Percentiles rank a stretch among this genome's conserved stretches.
These are phyloP conservation scores for Adiantum capillusveneris DNA, from an alignment of 75 land plant species.

Conservation along the genomic window DNA sequence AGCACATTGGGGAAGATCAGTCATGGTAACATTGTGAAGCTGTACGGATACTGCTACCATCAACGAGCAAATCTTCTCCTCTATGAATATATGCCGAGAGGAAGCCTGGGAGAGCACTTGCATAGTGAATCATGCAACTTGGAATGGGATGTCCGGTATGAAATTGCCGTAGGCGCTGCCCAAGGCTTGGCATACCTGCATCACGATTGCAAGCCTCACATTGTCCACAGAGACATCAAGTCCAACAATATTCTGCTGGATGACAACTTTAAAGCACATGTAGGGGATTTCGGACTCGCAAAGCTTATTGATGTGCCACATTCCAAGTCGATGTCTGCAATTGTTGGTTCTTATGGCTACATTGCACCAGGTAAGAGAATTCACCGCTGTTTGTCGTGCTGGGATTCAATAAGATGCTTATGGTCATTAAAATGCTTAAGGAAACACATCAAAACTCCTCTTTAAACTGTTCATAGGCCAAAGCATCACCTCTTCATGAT, in stretches of 20 bases:
- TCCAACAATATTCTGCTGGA: conserved; percentile 55
- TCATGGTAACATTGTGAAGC: conserved; percentile 47
- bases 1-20: conserved; percentile 50
- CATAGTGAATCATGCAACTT: conserved; percentile 24
- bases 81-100: conserved; percentile 56
- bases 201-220: conserved; percentile 40
- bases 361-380: conserved; percentile 70
- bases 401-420: no score
- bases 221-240: conserved; percentile 55
- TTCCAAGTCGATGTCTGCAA: conserved; percentile 63
- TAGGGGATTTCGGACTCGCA: conserved; percentile 66
- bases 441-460: no score
- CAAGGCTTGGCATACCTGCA: conserved; percentile 52
- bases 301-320: conserved; percentile 39
- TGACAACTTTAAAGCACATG: conserved; percentile 46
- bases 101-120: conserved; percentile 48
- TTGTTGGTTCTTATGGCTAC: conserved; percentile 75
- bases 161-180: conserved; percentile 36
- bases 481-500: no score
- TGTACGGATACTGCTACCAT: conserved; percentile 48
- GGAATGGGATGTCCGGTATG: conserved; percentile 39
- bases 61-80: conserved; percentile 40
- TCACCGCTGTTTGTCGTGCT: no score
- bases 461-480: no score
- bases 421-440: no score